Evolutionary conservation across 257 asterid genomes (phyloP), one percentile per base, ranked within the genome.

Genomic region (Cynanchum wilfordii): DNA sequence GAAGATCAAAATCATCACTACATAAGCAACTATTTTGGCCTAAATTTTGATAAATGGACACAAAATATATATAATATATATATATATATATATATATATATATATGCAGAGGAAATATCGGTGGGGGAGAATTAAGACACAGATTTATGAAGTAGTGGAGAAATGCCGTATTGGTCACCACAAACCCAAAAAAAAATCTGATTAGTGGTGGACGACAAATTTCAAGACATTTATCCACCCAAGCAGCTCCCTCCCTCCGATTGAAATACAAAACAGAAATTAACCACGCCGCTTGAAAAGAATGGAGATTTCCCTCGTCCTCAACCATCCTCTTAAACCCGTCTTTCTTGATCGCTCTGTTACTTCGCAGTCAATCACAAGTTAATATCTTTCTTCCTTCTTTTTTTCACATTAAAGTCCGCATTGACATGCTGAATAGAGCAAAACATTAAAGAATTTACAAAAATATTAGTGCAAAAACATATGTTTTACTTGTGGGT

Each of bases 241-340:
- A 66, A 74, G 7, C 66, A 50, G 29, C 58, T 27, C 70, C 56
- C n/a, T 29, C 55, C 51, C 65, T 51, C 27, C 49, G 8, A 63
- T 5, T 64, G 27, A 64, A 36, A 64, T 30, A 62, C 24, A 30
- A 16, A 12, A 13, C 3, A 0, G 4, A 33, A 16, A n/a, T 10
- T n/a, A 24, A n/a, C 69, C 13, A 55, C 71, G 54, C 72, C 38
- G 70, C 47, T 64, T 42, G 45, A 25, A 54, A 9, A 27, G 42
- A 50, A 87, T 89, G 93, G 93, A 84, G 36, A 78, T 80, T 79
- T 76, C 83, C 73, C 87, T 83, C 72, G 84, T 85, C 75, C 76
- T 81, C 57, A 77, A 79, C 45, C 90, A 84, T 52, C 92, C 93
- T 38, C 90, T 89, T 80, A 87, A 84, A 52, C 81, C 89, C 78